Base-by-base conservation (phyloP, 768 basidiomycete genomes). In the Lanmaoa rubissima region DNA sequence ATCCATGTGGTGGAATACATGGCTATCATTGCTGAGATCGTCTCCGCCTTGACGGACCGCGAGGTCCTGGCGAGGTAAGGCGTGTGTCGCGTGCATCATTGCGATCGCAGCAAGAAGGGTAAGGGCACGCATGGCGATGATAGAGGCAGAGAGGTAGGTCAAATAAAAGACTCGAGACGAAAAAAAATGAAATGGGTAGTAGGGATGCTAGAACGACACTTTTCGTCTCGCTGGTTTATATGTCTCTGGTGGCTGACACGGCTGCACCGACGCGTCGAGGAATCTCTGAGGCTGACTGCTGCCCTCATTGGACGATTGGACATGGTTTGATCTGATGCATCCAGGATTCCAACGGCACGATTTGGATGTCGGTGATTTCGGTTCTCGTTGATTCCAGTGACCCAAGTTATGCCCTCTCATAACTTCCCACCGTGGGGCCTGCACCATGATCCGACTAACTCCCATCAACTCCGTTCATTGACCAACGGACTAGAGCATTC, bases 1-100 rank as follows among this genome's bases (percentile, higher is more conserved):
- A 50, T 72, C 70, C 46, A 70, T 34, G 51, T 72, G 68, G 19
- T 70, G 68, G 53, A 70, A 68, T 28, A 66, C 26, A 44, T 70
- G 59, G 21, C 48, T 61, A 28, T 66, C 59, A 54, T 66, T 58
- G 28, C 50, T 52, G 54, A 63, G 55, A 41, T 67, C 57, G 59
- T 58, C 28, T 41, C 51, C 58, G 48, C 36, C 55, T 26, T 54
- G 53, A 41, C 55, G 60, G 21, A 52, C 54, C 52, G 57, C 42
- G 51, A 71, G 63, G 71, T 56, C 53, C 55, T 53, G 60, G 62
- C 51, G 62, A 61, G 71, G 69, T 45, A 62, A 21, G 26, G 66
- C 69, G 50, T 60, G 53, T 57, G 36, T 44, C 1, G 38, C 58
- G 55, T 60, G 47, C 45, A 65, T 64, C 51, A 54, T 56, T 19